Conservation (phyloP, 1,284 basidiomycete species). For the Waitea zeae region DNA sequence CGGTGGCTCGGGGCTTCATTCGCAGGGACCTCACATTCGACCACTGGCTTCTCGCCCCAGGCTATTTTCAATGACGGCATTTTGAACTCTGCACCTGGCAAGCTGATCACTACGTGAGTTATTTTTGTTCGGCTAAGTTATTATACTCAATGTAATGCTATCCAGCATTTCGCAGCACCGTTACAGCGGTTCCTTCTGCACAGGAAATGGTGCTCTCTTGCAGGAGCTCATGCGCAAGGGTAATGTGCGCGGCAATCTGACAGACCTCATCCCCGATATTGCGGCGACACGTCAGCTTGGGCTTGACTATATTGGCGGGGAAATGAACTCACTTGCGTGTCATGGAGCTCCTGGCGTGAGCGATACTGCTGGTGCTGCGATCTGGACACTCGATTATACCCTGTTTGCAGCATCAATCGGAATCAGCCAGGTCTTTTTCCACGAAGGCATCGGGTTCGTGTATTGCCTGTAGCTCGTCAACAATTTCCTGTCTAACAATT, state of each 20-base stretch:
- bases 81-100: slow-evolving; percentile 19
- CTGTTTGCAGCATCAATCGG: slow-evolving; percentile 25
- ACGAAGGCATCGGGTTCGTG: slow-evolving; percentile 24
- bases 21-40: slow-evolving; percentile 20
- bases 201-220: not conserved
- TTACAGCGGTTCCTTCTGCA: slow-evolving; percentile 4
- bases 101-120: slow-evolving; percentile 17
- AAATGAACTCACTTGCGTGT: slow-evolving; percentile 6
- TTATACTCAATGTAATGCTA: not conserved
- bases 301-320: slow-evolving; percentile 35
- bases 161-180: slow-evolving; percentile 5
- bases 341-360: slow-evolving; percentile 50
- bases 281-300: slow-evolving; percentile 23
- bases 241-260: slow-evolving; percentile 23
- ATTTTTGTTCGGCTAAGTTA: not conserved
- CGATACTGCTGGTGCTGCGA: slow-evolving; percentile 49
- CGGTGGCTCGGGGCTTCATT: not conserved
- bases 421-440: slow-evolving; percentile 19
- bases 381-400: slow-evolving; percentile 53
- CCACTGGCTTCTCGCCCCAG: slow-evolving; percentile 36
- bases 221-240: slow-evolving; percentile 4
- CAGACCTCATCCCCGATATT: slow-evolving; percentile 30
- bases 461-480: slow-evolving; percentile 28
- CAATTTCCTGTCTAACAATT: too few species aligned
- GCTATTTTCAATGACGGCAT: slow-evolving; percentile 26